These are phyloP conservation scores for Monosporascus sp. DNA, from an alignment of 2,329 filamentous ascomycete genomes.

Conservation along the genomic window DNA sequence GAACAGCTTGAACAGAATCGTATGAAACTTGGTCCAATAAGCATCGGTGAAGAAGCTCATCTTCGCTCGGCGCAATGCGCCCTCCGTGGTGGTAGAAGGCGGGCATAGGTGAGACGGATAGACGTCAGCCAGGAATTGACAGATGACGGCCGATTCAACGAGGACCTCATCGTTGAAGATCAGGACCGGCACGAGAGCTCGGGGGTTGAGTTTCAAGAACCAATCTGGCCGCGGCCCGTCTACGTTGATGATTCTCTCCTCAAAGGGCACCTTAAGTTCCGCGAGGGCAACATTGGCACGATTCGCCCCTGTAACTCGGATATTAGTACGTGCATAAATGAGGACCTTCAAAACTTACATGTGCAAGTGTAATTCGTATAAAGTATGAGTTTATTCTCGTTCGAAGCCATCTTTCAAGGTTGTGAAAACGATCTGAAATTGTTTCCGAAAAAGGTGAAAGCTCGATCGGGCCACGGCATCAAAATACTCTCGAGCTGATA, in stretches of 20 bases:
- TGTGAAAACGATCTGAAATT: not conserved
- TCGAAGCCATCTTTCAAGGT: not conserved
- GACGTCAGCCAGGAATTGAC: constrained; percentile 64
- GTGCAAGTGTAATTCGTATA: not conserved
- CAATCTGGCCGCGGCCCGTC: constrained; percentile 61
- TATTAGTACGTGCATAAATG: not conserved
- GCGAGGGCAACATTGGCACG: constrained; percentile 67
- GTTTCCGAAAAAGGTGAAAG: too few relatives aligned
- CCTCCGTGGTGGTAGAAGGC: constrained; percentile 42
- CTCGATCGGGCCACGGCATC: not conserved
- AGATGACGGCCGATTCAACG: constrained; percentile 68
- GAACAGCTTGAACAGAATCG: constrained; percentile 10
- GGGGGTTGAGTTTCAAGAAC: constrained; percentile 74
- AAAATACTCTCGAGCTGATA: not conserved
- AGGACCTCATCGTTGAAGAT: constrained; percentile 63
- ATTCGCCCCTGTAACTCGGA: constrained; percentile 51
- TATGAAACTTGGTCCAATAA: constrained; percentile 57
- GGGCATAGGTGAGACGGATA: constrained; percentile 65
- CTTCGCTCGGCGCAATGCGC: constrained; percentile 59
- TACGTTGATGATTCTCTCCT: constrained; percentile 71
- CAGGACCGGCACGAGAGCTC: constrained; percentile 70
- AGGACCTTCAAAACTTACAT: not conserved
- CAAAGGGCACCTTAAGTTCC: constrained; percentile 60
- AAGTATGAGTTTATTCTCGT: not conserved
- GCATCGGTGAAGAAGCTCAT: constrained; percentile 70